Evolutionary conservation across 2,329 filamentous ascomycete genomes (phyloP).

Genomic region (Emericellopsis atlantica): DNA sequence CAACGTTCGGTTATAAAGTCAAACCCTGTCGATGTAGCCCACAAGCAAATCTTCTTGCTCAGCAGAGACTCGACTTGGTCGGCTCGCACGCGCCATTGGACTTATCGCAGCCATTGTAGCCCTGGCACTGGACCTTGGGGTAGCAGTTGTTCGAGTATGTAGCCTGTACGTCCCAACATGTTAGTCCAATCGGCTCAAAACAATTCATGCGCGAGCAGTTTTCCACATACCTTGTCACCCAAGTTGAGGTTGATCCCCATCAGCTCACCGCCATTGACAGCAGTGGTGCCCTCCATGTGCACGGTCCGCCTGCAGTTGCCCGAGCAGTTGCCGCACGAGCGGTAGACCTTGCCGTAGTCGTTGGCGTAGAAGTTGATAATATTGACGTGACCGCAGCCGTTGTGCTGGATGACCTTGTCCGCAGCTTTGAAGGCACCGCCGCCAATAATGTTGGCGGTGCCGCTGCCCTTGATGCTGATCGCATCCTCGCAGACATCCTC

Average conservation of each 20-base stretch:
- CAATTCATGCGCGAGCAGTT: background rate
- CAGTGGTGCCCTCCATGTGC: slow-evolving; percentile 27
- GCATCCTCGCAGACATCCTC: slow-evolving; percentile 13
- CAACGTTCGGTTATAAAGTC: too few species aligned
- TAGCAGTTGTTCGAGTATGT: slow-evolving; percentile 6
- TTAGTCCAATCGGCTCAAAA: too few species aligned
- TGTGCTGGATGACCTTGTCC: slow-evolving; percentile 29
- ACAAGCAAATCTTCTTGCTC: too few species aligned
- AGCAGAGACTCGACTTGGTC: background rate
- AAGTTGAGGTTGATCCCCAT: slow-evolving; percentile 27
- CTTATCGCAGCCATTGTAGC: slow-evolving; percentile 6
- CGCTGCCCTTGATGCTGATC: slow-evolving; percentile 8
- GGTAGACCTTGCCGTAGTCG: slow-evolving; percentile 33
- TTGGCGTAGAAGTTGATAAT: slow-evolving; percentile 11
- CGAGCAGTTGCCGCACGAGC: slow-evolving; percentile 28
- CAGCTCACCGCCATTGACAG: slow-evolving; percentile 26
- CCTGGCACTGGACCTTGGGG: slow-evolving; percentile 5
- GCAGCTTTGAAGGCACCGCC: slow-evolving; percentile 22
- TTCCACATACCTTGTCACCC: slow-evolving; percentile 9
- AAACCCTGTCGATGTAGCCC: too few species aligned
- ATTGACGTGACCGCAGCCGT: slow-evolving; percentile 23
- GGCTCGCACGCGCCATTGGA: slow-evolving; percentile 3
- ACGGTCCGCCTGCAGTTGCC: slow-evolving; percentile 25
- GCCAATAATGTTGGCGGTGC: slow-evolving; percentile 19
- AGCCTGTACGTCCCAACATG: background rate